Conservation (phyloP, 441 rosid genomes). For the Pelargonium exstipulatum region DNA sequence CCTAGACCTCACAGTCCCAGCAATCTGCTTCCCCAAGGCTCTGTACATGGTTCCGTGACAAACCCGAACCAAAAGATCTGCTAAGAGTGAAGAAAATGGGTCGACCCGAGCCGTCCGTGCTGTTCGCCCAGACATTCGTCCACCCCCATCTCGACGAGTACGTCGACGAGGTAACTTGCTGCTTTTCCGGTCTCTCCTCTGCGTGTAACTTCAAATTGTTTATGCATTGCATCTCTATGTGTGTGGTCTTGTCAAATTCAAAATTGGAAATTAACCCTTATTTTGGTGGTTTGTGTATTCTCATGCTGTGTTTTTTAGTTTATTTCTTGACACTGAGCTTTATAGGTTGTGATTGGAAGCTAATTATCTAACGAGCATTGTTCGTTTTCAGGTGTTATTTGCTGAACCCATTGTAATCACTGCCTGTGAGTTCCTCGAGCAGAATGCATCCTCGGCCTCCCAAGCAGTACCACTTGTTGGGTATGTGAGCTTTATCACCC, state of each 20-base stretch:
- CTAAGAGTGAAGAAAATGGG: constrained; percentile 39
- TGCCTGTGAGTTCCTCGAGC: constrained; percentile 94
- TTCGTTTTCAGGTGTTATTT: constrained; percentile 61
- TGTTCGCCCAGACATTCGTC: constrained; percentile 86
- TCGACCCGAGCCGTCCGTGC: constrained; percentile 86
- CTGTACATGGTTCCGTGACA: background rate
- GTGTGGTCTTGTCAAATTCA: background rate
- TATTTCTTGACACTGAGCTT: background rate
- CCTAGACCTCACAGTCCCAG: background rate
- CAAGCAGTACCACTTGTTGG: constrained; percentile 79
- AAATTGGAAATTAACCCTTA: background rate
- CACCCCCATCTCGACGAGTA: constrained; percentile 94
- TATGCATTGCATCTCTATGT: background rate
- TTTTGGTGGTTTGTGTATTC: background rate
- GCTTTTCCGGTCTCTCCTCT: background rate
- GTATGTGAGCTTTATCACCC: constrained; percentile 33
- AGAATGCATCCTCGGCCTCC: constrained; percentile 69
- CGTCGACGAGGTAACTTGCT: constrained; percentile 76
- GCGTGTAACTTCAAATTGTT: background rate
- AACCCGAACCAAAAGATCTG: background rate
- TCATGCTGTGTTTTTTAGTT: background rate
- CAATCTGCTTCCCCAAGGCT: background rate
- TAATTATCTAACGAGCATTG: background rate
- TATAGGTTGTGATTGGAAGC: background rate
- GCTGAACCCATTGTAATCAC: constrained; percentile 83